phyloP scores from a whole-genome alignment of 2,329 filamentous ascomycete genomes.

The Fusarium sp. region DNA sequence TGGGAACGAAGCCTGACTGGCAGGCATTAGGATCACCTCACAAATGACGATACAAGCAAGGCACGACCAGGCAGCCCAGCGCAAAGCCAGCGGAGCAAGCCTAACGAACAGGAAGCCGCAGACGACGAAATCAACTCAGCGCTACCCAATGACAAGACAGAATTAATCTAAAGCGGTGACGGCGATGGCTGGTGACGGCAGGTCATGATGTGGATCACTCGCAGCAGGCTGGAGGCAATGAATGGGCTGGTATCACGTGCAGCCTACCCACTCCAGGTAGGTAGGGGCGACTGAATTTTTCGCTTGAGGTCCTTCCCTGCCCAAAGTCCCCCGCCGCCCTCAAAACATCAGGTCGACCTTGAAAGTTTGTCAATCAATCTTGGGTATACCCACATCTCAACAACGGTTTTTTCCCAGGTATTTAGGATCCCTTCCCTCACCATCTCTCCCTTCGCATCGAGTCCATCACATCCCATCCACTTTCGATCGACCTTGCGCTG shows the following conservation, averaged over 20 bases:
- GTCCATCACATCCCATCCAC: constrained; percentile 18
- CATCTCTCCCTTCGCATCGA: constrained; percentile 28
- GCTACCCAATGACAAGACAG: constrained; percentile 43
- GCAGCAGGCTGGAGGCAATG: constrained; percentile 22
- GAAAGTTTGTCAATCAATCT: constrained; percentile 55
- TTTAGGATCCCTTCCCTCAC: constrained; percentile 42
- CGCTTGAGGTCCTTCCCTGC: constrained; percentile 55
- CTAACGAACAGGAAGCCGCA: constrained; percentile 31
- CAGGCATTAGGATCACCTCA: constrained; percentile 15
- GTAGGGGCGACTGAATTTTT: constrained; percentile 59
- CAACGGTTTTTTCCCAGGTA: constrained; percentile 47
- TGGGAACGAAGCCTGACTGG: constrained; percentile 16
- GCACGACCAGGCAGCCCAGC: constrained; percentile 32
- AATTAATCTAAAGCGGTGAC: constrained; percentile 49
- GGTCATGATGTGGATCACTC: constrained; percentile 35
- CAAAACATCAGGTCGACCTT: constrained; percentile 58
- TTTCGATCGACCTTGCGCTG: constrained; percentile 29
- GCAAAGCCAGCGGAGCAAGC: constrained; percentile 24
- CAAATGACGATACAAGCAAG: constrained; percentile 21
- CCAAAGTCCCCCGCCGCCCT: constrained; percentile 59
- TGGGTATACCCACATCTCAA: constrained; percentile 48
- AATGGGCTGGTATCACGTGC: constrained; percentile 54
- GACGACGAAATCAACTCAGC: constrained; percentile 17
- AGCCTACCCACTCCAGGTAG: constrained; percentile 43
- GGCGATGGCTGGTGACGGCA: constrained; percentile 34